A percentile compares a stretch with the other conserved stretches of the same genome.
Conservation (phyloP, 73 alveolate species). For the Stentor coeruleus region DNA sequence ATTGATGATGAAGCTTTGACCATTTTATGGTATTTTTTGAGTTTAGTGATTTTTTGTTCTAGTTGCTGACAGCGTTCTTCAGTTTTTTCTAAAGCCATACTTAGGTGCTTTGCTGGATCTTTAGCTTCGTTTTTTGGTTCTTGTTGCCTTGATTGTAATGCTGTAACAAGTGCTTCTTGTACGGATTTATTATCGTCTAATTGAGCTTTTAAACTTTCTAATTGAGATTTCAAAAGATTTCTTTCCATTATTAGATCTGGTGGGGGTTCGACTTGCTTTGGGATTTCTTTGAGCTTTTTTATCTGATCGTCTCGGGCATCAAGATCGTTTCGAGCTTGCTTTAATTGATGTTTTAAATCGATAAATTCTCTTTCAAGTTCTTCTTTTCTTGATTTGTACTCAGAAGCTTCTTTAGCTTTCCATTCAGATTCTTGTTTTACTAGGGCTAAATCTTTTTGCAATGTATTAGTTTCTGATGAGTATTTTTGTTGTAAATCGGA, state of each 20-base stretch:
- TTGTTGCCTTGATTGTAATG: not conserved
- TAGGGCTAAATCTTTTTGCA: slow-evolving; percentile 6
- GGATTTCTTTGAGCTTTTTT: not conserved
- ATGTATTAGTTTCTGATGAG: not conserved
- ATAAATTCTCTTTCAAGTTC: not conserved
- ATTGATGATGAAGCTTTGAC: slow-evolving; percentile 41
- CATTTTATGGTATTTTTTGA: slow-evolving; percentile 45
- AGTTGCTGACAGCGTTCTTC: slow-evolving; percentile 46
- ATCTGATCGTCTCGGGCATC: not conserved
- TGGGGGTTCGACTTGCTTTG: slow-evolving; percentile 23
- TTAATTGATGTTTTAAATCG: not conserved
- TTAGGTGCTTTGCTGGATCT: slow-evolving; percentile 30
- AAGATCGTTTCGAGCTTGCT: not conserved
- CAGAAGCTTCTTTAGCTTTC: not conserved
- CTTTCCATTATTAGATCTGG: slow-evolving; percentile 2
- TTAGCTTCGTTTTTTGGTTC: not conserved
- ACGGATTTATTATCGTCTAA: slow-evolving; percentile 21
- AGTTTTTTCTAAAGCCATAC: slow-evolving; percentile 53
- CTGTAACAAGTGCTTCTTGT: slow-evolving; percentile 9
- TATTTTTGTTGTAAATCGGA: not conserved
- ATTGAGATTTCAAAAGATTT: not conserved
- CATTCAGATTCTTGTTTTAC: slow-evolving; percentile 16
- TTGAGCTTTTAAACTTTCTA: slow-evolving; percentile 16
- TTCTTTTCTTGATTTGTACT: not conserved
- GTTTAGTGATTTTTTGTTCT: slow-evolving; percentile 41